A percentile compares a stretch with the other conserved stretches of the same genome.
These are phyloP conservation scores for Fraxinus xanthoxyloides DNA, from an alignment of 305 asterid genomes.

Conservation along the genomic window DNA sequence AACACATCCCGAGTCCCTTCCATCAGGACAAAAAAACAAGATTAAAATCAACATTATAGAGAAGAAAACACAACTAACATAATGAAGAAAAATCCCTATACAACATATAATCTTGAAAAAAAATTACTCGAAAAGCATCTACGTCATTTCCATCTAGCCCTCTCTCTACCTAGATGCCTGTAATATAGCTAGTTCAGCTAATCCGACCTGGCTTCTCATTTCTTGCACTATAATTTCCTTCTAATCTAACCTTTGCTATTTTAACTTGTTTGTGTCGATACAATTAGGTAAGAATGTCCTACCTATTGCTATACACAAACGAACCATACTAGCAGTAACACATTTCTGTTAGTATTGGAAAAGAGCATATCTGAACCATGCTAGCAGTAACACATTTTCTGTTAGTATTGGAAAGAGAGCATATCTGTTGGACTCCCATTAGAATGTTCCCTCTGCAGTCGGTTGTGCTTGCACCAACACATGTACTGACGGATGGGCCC, in stretches of 20 bases:
- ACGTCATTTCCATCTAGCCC: not conserved
- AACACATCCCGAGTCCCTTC: not conserved
- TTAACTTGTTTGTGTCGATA: not conserved
- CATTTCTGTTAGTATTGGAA: conserved; percentile 12
- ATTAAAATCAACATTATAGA: too few relatives aligned
- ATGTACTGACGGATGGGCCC: conserved; percentile 52
- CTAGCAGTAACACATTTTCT: not conserved
- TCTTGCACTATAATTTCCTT: not conserved
- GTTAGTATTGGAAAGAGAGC: conserved; percentile 6
- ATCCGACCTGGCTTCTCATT: not conserved
- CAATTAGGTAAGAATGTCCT: not conserved
- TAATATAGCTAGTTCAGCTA: not conserved
- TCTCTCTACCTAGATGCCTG: not conserved
- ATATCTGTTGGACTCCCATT: conserved; percentile 25
- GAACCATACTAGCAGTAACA: not conserved
- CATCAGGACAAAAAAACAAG: not conserved
- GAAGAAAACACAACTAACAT: not conserved
- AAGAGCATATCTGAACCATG: conserved; percentile 11
- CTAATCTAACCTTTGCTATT: not conserved
- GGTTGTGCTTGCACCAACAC: conserved; percentile 71
- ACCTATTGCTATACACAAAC: conserved; percentile 8
- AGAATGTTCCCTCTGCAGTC: conserved; percentile 26
- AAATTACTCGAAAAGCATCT: not conserved
- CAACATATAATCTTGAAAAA: not conserved
- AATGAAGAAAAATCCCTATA: not conserved